These are phyloP conservation scores for Cryomyces minteri DNA, from an alignment of 495 filamentous ascomycete genomes.

Conservation along the genomic window DNA sequence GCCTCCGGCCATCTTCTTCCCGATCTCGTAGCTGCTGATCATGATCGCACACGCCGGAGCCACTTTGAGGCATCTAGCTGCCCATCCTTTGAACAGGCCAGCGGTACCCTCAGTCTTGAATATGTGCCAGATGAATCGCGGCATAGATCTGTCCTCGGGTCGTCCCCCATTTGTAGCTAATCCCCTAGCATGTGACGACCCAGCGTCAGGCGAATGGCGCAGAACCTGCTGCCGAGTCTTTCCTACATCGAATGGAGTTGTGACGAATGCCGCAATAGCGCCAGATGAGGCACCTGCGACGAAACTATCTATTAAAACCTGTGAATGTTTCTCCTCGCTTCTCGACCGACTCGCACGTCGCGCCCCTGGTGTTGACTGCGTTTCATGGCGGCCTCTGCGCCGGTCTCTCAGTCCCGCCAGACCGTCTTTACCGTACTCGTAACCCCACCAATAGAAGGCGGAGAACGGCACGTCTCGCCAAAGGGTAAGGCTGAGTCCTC, in stretches of 20 bases:
- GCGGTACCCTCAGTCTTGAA: constrained; percentile 63
- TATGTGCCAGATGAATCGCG: constrained; percentile 68
- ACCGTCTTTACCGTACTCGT: constrained; percentile 55
- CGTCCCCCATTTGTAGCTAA: constrained; percentile 18
- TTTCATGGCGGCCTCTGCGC: constrained; percentile 14
- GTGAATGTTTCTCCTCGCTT: constrained; percentile 38
- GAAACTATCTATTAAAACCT: constrained; percentile 75
- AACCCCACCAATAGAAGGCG: constrained; percentile 94
- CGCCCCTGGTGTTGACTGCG: constrained; percentile 6
- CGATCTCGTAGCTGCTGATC: constrained; percentile 94
- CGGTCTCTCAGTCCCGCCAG: constrained; percentile 45
- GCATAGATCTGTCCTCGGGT: constrained; percentile 59
- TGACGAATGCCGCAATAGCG: constrained; percentile 70
- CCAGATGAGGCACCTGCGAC: constrained; percentile 68
- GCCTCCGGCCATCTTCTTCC: constrained; percentile 68
- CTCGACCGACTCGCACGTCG: constrained; percentile 27
- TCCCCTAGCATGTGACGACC: constrained; percentile 5
- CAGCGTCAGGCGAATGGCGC: constrained; percentile 25
- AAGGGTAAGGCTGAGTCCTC: constrained; percentile 79
- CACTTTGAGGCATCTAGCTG: constrained; percentile 79
- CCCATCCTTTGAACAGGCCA: constrained; percentile 81
- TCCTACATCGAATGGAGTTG: constrained; percentile 92
- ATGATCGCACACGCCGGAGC: constrained; percentile 98
- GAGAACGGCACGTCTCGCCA: constrained; percentile 98
- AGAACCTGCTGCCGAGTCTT: constrained; percentile 87